phyloP scores from a whole-genome alignment of 2,329 filamentous ascomycete species.

The Ophiostoma fasciatum region DNA sequence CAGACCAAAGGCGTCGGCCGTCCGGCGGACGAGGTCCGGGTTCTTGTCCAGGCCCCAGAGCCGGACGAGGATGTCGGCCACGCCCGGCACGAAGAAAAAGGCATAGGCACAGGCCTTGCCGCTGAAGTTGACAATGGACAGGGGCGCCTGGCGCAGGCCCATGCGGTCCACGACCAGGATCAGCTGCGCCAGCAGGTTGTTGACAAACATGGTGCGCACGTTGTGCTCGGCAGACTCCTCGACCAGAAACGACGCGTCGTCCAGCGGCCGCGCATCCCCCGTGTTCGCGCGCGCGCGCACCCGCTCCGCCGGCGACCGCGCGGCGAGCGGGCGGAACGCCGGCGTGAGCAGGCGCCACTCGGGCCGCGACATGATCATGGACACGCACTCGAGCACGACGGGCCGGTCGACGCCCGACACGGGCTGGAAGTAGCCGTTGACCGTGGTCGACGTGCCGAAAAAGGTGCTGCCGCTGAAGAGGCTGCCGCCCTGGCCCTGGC shows the following conservation, averaged over 20 bases:
- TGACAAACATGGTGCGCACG: constrained; percentile 70
- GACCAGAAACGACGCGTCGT: constrained; percentile 33
- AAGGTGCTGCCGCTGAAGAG: constrained; percentile 4
- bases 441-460: constrained; percentile 11
- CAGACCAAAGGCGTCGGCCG: constrained; percentile 54
- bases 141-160: constrained; percentile 54
- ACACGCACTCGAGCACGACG: constrained; percentile 61
- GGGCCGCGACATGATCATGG: constrained; percentile 71
- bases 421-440: constrained; percentile 44
- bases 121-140: constrained; percentile 66
- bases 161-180: constrained; percentile 78
- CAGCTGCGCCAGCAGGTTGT: constrained; percentile 73
- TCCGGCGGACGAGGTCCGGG: constrained; percentile 52
- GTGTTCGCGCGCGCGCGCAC: constrained; percentile 31
- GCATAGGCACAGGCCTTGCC: constrained; percentile 86
- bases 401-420: constrained; percentile 76
- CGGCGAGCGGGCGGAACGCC: constrained; percentile 46
- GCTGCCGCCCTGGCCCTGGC: constrained; percentile 10
- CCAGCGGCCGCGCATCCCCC: constrained; percentile 49
- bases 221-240: constrained; percentile 68
- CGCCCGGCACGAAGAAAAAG: constrained; percentile 80
- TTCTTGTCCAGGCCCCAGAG: constrained; percentile 54
- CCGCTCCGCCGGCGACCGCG: constrained; percentile 35
- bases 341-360: constrained; percentile 72
- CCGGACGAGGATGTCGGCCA: constrained; percentile 69